Percentiles rank a stretch among this genome's conserved stretches.
Conservation (phyloP, 1,139 yeast genomes). For the Candida freyschussii region DNA sequence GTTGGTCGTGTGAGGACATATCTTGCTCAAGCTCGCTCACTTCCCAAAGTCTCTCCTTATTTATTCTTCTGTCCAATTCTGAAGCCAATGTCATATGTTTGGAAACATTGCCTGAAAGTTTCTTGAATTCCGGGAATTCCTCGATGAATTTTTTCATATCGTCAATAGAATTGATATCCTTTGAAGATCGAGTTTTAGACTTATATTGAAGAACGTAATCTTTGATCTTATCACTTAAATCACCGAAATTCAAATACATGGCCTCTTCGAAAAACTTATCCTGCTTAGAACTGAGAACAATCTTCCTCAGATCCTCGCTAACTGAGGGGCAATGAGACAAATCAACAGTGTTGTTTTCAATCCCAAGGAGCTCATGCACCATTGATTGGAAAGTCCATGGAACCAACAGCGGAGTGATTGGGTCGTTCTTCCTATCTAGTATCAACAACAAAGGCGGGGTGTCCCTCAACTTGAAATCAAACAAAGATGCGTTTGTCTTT, state of each 20-base stretch:
- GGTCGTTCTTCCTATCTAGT: slow-evolving; percentile 83
- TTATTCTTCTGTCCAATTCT: slow-evolving; percentile 72
- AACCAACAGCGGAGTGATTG: slow-evolving; percentile 81
- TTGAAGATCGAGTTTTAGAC: slow-evolving; percentile 67
- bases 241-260: slow-evolving; percentile 90
- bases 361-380: slow-evolving; percentile 90
- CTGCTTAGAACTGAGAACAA: slow-evolving; percentile 59
- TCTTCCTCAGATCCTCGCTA: slow-evolving; percentile 47
- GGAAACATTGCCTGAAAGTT: slow-evolving; percentile 82
- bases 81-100: slow-evolving; percentile 89
- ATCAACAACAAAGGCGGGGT: slow-evolving; percentile 72
- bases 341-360: slow-evolving; percentile 74
- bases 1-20: slow-evolving; percentile 63
- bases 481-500: slow-evolving; percentile 52
- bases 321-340: slow-evolving; percentile 38
- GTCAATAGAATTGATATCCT: slow-evolving; percentile 67
- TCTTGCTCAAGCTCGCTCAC: slow-evolving; percentile 88
- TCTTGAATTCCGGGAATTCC: slow-evolving; percentile 88
- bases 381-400: slow-evolving; percentile 99
- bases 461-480: slow-evolving; percentile 62
- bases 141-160: slow-evolving; percentile 90
- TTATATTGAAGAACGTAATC: slow-evolving; percentile 82
- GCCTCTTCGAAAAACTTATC: slow-evolving; percentile 76
- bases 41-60: slow-evolving; percentile 63
- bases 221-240: slow-evolving; percentile 83